Evolutionary conservation across 352 stramenopile species (phyloP), one percentile per base, ranked within the genome.

Genomic region (Globisporangium polare): DNA sequence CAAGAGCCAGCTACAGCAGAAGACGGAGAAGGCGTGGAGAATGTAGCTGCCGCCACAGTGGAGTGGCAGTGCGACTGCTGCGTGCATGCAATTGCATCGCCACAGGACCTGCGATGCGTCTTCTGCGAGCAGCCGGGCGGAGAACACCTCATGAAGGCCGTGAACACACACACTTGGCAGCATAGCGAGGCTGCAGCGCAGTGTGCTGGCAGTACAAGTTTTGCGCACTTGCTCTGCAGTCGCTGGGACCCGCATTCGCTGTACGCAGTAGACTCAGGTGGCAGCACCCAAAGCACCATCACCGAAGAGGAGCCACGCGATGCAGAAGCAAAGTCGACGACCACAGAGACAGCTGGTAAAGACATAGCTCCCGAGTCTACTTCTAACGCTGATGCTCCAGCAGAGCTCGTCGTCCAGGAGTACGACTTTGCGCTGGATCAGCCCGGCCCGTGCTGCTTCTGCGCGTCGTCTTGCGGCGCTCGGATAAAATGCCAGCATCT

Each of bases 401-500:
- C 47, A 31, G 49, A 42, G 3, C 50, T 53, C 8, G 60, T 68
- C 9, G 51, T 66, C 20, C 35, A 35, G 5, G 51, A 46, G 50
- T 76, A 54, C 31, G 47, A 61, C 39, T 53, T 47, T 18, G 42
- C 54, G 66, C 54, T 64, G 18, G 26, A 71, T 13, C 46, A 65
- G 12, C 52, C 69, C 5, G 51, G 15, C 41, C 53, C 68, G 18
- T 92, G 83, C 58, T 87, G 69, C 56, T 86, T 89, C 43, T 92
- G 83, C 29, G 33, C 64, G 3, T 74, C 60, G 0, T 65, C 20
- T 37, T 1, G 24, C 9, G 83, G 83, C 2, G 52, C 85, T 37
- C 80, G 72, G 20, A 74, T 90, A 55, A 78, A 86, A 58, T 92
- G 83, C 53, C 80, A 80, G 5, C 72, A 67, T 3, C 50, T 87